Percentiles rank a stretch among this genome's conserved stretches.
phyloP scores from a whole-genome alignment of 2,329 filamentous ascomycete species.

The Clarireedia paspali region DNA sequence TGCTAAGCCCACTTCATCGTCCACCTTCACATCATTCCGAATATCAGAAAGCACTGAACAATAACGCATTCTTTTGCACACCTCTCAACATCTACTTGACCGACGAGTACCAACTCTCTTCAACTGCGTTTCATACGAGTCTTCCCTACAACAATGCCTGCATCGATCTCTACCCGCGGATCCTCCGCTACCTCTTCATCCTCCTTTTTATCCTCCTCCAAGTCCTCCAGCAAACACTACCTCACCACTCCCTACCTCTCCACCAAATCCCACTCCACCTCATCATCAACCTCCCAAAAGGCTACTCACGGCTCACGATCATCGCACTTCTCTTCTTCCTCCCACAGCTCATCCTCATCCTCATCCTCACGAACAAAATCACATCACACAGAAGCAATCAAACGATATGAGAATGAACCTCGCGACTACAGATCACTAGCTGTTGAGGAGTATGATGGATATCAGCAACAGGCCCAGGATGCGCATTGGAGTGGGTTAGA shows the following conservation, averaged over 20 bases:
- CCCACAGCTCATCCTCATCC: neutral
- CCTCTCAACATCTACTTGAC: no score
- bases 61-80: no score
- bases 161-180: no score
- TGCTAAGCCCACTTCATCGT: no score
- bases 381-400: neutral
- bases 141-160: no score
- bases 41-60: no score
- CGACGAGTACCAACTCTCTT: no score
- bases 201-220: neutral
- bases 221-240: neutral
- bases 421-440: conserved; percentile 14
- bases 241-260: neutral
- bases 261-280: neutral
- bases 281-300: conserved; percentile 1
- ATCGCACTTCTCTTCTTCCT: neutral
- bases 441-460: conserved; percentile 16
- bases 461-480: conserved; percentile 11
- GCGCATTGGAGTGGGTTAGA: conserved; percentile 4
- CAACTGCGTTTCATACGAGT: no score
- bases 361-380: neutral
- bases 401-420: conserved; percentile 8
- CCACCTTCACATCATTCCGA: no score
- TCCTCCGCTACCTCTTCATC: no score
- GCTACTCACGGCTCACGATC: neutral